Percentiles rank a stretch among this genome's conserved stretches.
Evolutionary conservation across 2,329 filamentous ascomycete species (phyloP).

Genomic region (Alternaria gaisen): DNA sequence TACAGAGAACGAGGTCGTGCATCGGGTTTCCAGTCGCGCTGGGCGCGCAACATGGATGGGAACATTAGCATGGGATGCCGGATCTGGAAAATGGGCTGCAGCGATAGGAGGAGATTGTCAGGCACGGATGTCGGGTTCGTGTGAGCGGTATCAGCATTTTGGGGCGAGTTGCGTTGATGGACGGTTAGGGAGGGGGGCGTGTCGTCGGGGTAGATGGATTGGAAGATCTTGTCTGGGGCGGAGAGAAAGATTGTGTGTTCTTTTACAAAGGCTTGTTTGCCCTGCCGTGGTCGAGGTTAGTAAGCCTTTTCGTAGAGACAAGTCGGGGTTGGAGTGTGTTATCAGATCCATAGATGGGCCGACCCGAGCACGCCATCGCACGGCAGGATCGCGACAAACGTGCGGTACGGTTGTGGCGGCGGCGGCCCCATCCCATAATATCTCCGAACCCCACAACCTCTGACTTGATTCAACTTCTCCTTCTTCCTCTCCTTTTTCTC

Average conservation of each 20-base stretch:
- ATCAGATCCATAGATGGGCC: neutral
- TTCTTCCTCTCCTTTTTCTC: neutral
- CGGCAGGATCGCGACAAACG: conserved; percentile 8
- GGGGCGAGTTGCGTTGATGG: conserved; percentile 6
- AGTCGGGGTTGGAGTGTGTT: neutral
- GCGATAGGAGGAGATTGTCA: conserved; percentile 20
- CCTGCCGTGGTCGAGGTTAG: conserved; percentile 5
- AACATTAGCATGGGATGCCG: conserved; percentile 28
- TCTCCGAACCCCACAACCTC: neutral
- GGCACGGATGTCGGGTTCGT: conserved; percentile 27
- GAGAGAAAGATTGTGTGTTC: conserved; percentile 21
- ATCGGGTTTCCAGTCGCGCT: neutral
- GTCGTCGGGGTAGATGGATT: conserved; percentile 10
- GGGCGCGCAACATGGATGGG: conserved; percentile 23
- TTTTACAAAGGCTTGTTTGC: conserved; percentile 24
- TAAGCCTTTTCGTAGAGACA: neutral
- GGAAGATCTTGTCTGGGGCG: conserved; percentile 21
- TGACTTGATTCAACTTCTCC: neutral
- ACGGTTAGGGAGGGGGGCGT: conserved; percentile 1
- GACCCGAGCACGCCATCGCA: conserved; percentile 18
- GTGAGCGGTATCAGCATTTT: neutral
- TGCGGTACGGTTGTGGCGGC: conserved; percentile 8
- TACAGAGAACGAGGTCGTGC: neutral
- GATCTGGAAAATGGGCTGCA: conserved; percentile 30
- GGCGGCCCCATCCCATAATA: neutral